These are phyloP conservation scores for Ophiostoma populinum DNA, from an alignment of 2,329 filamentous ascomycete species.

Conservation along the genomic window DNA sequence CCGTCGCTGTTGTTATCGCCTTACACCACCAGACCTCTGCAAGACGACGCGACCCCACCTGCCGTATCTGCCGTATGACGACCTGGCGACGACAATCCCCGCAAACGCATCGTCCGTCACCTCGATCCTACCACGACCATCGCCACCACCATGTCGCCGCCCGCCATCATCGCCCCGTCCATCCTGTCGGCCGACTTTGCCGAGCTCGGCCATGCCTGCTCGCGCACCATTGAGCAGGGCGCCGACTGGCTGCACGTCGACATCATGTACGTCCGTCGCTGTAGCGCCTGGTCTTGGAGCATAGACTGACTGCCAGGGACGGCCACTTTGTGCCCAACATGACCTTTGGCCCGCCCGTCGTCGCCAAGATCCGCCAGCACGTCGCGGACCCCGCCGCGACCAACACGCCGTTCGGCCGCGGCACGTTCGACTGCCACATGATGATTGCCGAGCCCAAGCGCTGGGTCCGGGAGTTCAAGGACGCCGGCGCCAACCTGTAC, in stretches of 20 bases:
- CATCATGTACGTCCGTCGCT: slow-evolving; percentile 58
- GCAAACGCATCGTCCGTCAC: not conserved
- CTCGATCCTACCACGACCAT: not conserved
- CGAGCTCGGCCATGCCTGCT: slow-evolving; percentile 70
- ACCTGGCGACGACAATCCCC: not conserved
- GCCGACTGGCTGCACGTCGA: slow-evolving; percentile 93
- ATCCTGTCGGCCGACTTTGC: slow-evolving; percentile 96
- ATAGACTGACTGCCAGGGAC: slow-evolving; percentile 44
- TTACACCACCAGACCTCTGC: not conserved
- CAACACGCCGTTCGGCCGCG: slow-evolving; percentile 47
- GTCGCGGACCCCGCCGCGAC: slow-evolving; percentile 46
- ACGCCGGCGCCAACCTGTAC: slow-evolving; percentile 93
- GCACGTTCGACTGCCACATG: slow-evolving; percentile 99
- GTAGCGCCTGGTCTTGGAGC: not conserved
- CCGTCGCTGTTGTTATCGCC: not conserved
- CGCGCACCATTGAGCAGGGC: slow-evolving; percentile 66
- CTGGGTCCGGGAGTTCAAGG: slow-evolving; percentile 92
- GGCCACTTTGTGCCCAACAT: slow-evolving; percentile 98
- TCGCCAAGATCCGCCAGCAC: slow-evolving; percentile 79
- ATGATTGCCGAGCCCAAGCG: slow-evolving; percentile 99
- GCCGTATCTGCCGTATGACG: too few species aligned
- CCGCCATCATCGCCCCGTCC: slow-evolving; percentile 92
- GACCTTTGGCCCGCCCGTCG: slow-evolving; percentile 88
- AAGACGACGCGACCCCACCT: too few species aligned
- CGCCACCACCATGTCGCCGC: slow-evolving; percentile 51